Evolutionary conservation across 495 filamentous ascomycete species (phyloP), one percentile per base, ranked within the genome.

Genomic region (Daldinia vernicosa): DNA sequence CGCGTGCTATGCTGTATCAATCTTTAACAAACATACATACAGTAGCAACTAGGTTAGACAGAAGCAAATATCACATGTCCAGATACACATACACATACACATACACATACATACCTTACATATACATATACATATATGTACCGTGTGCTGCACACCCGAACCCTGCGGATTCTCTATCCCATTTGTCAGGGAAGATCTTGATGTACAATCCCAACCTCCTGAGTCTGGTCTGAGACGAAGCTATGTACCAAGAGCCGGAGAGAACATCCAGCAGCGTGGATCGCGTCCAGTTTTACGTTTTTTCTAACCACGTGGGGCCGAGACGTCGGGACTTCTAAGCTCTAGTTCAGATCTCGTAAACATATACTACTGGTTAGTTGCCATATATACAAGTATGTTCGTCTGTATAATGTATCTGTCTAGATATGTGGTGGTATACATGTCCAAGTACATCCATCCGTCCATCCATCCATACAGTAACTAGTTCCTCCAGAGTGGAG

Each of bases 131-230:
- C 27, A n/a, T 32, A 15, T 27, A 27, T 45, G 12, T 6, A 60
- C 17, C 2, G 5, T 17, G 12, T 28, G 17, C 14, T 47, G 56
- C 61, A 39, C 30, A 9, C 54, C 37, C 27, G 45, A 67, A 65
- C 67, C 45, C 51, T 65, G 64, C 60, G 63, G 52, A 51, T 67
- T 64, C 15, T 14, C 27, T 33, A 67, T 64, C 64, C 51, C 60
- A 72, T 64, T 68, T 72, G 70, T 72, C 70, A 68, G 19, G 70
- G 64, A 65, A 71, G 68, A 26, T 60, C 52, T 62, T 62, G 43
- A 69, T 66, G 65, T 66, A 57, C 70, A n/a, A n/a, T n/a, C n/a
- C n/a, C 51, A 56, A 50, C n/a, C 39, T 32, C 24, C 47, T 60
- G 50, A 37, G 59, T 65, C 60, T 35, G 32, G 32, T 14, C 32